These are phyloP conservation scores for Smittium mucronatum DNA, from an alignment of 371 early-diverging fungal genomes.

Conservation along the genomic window DNA sequence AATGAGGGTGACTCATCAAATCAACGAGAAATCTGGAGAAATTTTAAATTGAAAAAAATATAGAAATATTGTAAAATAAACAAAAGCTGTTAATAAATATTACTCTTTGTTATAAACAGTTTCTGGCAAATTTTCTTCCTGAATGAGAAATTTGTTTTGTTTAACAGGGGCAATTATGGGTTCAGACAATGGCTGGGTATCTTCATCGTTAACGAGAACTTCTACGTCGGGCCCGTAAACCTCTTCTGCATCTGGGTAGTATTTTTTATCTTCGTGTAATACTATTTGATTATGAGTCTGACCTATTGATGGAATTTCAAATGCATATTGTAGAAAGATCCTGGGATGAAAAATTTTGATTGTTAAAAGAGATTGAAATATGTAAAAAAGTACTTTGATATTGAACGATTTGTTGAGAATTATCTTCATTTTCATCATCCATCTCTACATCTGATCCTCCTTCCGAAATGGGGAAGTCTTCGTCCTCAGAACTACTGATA, in stretches of 20 bases:
- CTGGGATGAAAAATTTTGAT: too few relatives aligned
- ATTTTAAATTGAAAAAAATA: not conserved
- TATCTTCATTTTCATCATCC: constrained; percentile 28
- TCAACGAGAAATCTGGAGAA: constrained; percentile 55
- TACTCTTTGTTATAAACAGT: constrained; percentile 73
- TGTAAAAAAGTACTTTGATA: constrained; percentile 10
- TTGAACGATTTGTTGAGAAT: constrained; percentile 5
- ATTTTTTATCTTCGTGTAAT: constrained; percentile 93
- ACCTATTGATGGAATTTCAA: constrained; percentile 16
- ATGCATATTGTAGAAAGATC: too few relatives aligned
- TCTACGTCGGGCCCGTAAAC: constrained; percentile 95
- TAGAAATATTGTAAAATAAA: not conserved
- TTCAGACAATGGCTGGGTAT: constrained; percentile 87
- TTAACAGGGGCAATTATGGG: constrained; percentile 90
- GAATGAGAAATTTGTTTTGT: constrained; percentile 68
- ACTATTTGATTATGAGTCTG: constrained; percentile 60
- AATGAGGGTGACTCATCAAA: constrained; percentile 64
- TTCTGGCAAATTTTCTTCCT: constrained; percentile 68
- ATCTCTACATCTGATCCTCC: constrained; percentile 34
- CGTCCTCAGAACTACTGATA: constrained; percentile 43
- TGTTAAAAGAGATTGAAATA: too few relatives aligned
- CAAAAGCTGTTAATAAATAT: not conserved
- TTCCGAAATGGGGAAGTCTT: constrained; percentile 27
- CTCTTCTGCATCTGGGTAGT: constrained; percentile 92
- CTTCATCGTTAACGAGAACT: constrained; percentile 91